These are phyloP conservation scores for Megacollybia marginata DNA, from an alignment of 768 basidiomycete genomes.

Conservation along the genomic window DNA sequence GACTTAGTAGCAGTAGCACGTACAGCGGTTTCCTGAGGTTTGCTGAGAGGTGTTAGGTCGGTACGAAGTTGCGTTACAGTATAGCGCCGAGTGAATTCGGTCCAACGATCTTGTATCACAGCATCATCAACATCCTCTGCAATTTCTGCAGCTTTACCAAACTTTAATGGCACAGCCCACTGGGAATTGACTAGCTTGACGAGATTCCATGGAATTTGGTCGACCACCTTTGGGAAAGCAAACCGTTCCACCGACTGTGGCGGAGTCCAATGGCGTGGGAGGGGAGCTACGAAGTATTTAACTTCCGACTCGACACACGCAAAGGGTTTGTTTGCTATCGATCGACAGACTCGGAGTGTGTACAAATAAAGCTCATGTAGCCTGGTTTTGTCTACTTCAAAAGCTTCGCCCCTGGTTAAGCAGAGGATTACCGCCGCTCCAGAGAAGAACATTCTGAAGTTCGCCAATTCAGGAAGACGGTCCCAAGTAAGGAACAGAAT, in stretches of 20 bases:
- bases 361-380: conserved; percentile 47
- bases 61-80: conserved; percentile 44
- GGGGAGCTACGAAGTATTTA: conserved; percentile 63
- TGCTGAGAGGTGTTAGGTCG: conserved; percentile 70
- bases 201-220: conserved; percentile 56
- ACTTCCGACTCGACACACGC: conserved; percentile 45
- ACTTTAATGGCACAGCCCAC: conserved; percentile 44
- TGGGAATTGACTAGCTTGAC: conserved; percentile 44
- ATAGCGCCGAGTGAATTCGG: conserved; percentile 73
- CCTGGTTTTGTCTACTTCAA: conserved; percentile 39
- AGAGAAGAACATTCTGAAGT: conserved; percentile 55
- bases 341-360: conserved; percentile 55
- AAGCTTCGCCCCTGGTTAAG: conserved; percentile 38
- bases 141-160: conserved; percentile 25
- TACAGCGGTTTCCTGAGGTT: conserved; percentile 58
- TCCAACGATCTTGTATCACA: conserved; percentile 67
- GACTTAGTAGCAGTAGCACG: conserved; percentile 18
- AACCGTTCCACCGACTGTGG: conserved; percentile 13
- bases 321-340: conserved; percentile 62
- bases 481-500: conserved; percentile 60
- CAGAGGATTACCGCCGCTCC: conserved; percentile 35
- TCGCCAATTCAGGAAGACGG: conserved; percentile 51
- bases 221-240: conserved; percentile 28
- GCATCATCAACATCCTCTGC: conserved; percentile 49
- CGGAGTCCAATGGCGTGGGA: conserved; percentile 32